A percentile compares a stretch with the other conserved stretches of the same genome.
These are phyloP conservation scores for Udeniomyces megalosporus DNA, from an alignment of 768 basidiomycete genomes.

Conservation along the genomic window DNA sequence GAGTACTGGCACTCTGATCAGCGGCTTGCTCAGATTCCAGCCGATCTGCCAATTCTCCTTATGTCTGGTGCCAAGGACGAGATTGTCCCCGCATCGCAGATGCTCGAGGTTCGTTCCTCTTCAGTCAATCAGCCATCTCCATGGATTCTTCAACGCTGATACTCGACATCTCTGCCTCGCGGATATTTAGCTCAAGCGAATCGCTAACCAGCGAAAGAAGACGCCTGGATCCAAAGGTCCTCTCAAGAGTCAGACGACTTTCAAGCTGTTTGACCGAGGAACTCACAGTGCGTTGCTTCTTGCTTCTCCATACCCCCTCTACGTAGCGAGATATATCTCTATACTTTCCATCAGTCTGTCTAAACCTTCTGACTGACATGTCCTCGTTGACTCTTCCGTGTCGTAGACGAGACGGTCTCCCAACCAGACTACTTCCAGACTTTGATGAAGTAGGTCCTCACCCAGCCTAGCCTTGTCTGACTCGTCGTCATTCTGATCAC, in stretches of 20 bases:
- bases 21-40: slow-evolving; percentile 37
- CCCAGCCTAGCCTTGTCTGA: no score
- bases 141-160: no score
- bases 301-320: neutral
- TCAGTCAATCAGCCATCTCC: no score
- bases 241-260: slow-evolving; percentile 2
- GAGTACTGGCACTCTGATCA: slow-evolving; percentile 70
- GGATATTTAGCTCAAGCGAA: slow-evolving; percentile 5
- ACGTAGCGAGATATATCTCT: no score
- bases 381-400: neutral
- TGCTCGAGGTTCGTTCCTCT: slow-evolving; percentile 36
- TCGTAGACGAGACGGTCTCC: slow-evolving; percentile 11
- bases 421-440: slow-evolving; percentile 12
- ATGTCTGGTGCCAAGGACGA: slow-evolving; percentile 57
- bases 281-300: slow-evolving; percentile 6
- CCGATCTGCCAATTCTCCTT: slow-evolving; percentile 51
- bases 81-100: slow-evolving; percentile 58
- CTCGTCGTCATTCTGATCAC: no score
- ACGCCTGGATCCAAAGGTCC: neutral
- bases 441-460: slow-evolving; percentile 12
- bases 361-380: neutral
- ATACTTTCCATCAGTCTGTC: neutral
- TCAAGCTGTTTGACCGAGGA: slow-evolving; percentile 6
- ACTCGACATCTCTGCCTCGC: neutral
- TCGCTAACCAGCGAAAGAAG: slow-evolving; percentile 2